Evolutionary conservation across 148 eudicot species (phyloP).

Genomic region (Pouteria glomerata): DNA sequence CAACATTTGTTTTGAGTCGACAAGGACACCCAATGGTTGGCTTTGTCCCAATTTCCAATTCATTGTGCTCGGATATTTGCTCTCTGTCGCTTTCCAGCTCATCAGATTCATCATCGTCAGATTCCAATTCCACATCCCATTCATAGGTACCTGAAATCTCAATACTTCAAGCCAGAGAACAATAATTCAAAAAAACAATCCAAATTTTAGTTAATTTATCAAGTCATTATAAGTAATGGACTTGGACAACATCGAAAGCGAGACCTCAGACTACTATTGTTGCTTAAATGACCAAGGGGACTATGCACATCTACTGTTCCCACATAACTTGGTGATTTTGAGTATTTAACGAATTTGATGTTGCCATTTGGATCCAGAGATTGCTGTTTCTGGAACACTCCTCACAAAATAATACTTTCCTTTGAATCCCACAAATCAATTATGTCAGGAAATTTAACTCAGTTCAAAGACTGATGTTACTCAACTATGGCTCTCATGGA

Average conservation of each 20-base stretch:
- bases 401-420: constrained; percentile 63
- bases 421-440: constrained; percentile 39
- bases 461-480: not conserved
- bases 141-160: constrained; percentile 2
- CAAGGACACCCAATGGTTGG: not conserved
- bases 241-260: not conserved
- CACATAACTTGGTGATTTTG: not conserved
- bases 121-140: not conserved
- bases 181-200: not conserved
- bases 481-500: constrained; percentile 38
- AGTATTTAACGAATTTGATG: not conserved
- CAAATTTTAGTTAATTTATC: not conserved
- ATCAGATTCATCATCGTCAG: not conserved
- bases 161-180: not conserved
- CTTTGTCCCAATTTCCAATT: not conserved
- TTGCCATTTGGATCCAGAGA: not conserved
- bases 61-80: not conserved
- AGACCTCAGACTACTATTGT: not conserved
- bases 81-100: too few species aligned
- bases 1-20: not conserved
- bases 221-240: not conserved
- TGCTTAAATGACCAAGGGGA: constrained; percentile 12
- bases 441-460: not conserved
- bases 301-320: constrained; percentile 4
- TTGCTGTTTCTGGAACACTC: constrained; percentile 42